These are phyloP conservation scores for Podaxis pistillaris DNA, from an alignment of 768 basidiomycete species.

Conservation along the genomic window DNA sequence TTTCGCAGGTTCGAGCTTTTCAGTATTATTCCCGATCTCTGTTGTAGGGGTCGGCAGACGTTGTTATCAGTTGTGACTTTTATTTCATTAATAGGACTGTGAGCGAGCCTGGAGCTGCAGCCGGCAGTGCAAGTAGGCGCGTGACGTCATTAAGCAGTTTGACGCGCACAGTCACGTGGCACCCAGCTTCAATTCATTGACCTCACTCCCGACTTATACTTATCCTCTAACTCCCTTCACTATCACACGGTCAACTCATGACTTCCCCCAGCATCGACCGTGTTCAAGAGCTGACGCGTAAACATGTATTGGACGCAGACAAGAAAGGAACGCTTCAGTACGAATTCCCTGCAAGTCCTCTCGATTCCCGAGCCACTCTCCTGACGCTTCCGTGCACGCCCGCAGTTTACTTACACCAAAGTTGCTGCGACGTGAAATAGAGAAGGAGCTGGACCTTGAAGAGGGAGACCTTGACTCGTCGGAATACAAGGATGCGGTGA, in stretches of 20 bases:
- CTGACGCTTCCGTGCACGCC: background rate
- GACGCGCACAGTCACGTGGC: background rate
- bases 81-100: too few relatives aligned
- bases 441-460: slow-evolving; percentile 43
- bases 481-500: slow-evolving; percentile 48
- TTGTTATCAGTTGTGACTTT: too few relatives aligned
- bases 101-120: too few relatives aligned
- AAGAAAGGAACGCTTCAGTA: slow-evolving; percentile 30
- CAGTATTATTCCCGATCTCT: too few relatives aligned
- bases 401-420: slow-evolving; percentile 46
- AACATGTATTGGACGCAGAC: slow-evolving; percentile 21
- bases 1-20: too few relatives aligned
- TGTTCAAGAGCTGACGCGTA: background rate
- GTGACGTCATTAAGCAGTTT: background rate
- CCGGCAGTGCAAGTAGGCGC: background rate
- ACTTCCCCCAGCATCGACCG: background rate
- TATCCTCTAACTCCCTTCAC: background rate
- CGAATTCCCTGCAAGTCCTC: slow-evolving; percentile 5
- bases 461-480: slow-evolving; percentile 39
- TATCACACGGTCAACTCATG: background rate
- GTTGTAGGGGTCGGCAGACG: too few relatives aligned
- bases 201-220: background rate
- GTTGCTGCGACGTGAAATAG: slow-evolving; percentile 49
- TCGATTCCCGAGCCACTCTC: background rate
- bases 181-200: background rate